Conservation (phyloP, 2,329 filamentous ascomycete species). For the Ilyonectria mors-panacis region DNA sequence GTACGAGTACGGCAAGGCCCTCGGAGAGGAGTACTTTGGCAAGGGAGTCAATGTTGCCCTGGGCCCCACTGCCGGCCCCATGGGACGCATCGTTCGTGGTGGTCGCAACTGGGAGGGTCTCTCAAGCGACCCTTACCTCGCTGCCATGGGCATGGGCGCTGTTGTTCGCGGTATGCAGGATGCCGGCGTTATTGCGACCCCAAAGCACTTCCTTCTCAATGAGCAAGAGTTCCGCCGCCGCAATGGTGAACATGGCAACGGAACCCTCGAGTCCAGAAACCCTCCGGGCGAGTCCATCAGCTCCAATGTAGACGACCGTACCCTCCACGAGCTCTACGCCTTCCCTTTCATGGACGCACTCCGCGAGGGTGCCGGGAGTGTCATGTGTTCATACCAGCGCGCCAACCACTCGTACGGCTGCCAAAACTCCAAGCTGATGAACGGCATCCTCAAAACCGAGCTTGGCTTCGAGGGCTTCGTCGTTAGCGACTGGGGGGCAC, state of each 20-base stretch:
- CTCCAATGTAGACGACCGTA: slow-evolving; percentile 77
- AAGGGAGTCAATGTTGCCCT: slow-evolving; percentile 53
- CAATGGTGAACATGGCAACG: too few relatives aligned
- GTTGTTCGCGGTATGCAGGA: too few relatives aligned
- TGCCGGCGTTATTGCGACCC: too few relatives aligned
- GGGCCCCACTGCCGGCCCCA: slow-evolving; percentile 78
- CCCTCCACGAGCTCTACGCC: slow-evolving; percentile 75
- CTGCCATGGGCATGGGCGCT: too few relatives aligned
- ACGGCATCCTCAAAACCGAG: slow-evolving; percentile 76
- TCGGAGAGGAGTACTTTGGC: too few relatives aligned
- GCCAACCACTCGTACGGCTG: slow-evolving; percentile 77
- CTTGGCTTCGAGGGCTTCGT: slow-evolving; percentile 79
- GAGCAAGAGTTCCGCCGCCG: too few relatives aligned
- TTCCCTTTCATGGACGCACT: slow-evolving; percentile 77
- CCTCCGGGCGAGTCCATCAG: slow-evolving; percentile 33
- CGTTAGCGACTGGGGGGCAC: slow-evolving; percentile 77
- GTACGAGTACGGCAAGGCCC: too few relatives aligned
- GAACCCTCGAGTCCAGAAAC: too few relatives aligned
- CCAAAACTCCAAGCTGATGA: slow-evolving; percentile 65
- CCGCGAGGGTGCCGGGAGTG: slow-evolving; percentile 67
- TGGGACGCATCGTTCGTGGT: slow-evolving; percentile 79
- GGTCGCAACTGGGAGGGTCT: slow-evolving; percentile 85
- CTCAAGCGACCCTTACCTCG: slow-evolving; percentile 74
- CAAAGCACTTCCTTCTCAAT: too few relatives aligned
- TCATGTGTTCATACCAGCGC: slow-evolving; percentile 81